A percentile compares a stretch with the other conserved stretches of the same genome.
phyloP scores from a whole-genome alignment of 2,329 filamentous ascomycete species.

The Xylaria sp. region DNA sequence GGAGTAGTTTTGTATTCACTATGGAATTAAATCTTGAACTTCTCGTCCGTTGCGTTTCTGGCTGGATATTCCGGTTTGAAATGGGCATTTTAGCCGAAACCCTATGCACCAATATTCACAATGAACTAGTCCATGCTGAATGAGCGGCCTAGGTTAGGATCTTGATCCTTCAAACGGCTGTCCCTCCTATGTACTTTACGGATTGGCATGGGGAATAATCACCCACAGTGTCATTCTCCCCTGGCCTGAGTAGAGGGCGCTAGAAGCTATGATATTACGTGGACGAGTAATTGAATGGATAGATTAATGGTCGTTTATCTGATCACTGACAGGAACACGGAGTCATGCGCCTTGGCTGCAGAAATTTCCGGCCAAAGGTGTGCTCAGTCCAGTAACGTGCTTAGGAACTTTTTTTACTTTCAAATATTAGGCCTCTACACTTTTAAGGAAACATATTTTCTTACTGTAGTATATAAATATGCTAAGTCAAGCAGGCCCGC shows the following conservation, averaged over 20 bases:
- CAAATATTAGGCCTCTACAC: not conserved
- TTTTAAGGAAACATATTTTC: not conserved
- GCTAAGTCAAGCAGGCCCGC: not conserved
- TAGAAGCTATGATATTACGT: slow-evolving; percentile 1
- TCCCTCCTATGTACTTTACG: not conserved
- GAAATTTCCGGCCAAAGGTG: not conserved
- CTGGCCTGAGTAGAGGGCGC: slow-evolving; percentile 11
- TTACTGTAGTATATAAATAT: not conserved
- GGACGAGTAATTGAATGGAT: slow-evolving; percentile 20
- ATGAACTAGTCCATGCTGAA: slow-evolving; percentile 1
- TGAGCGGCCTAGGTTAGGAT: slow-evolving; percentile 7
- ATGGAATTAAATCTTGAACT: slow-evolving; percentile 8
- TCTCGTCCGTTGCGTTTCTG: slow-evolving; percentile 11
- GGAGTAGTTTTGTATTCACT: slow-evolving; percentile 5
- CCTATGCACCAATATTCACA: slow-evolving; percentile 1
- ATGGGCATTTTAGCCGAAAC: slow-evolving; percentile 11
- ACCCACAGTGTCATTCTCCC: slow-evolving; percentile 24
- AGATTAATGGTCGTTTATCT: slow-evolving; percentile 7
- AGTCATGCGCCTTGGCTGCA: slow-evolving; percentile 12
- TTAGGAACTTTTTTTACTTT: not conserved
- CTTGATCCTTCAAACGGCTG: slow-evolving; percentile 3
- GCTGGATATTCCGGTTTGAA: not conserved
- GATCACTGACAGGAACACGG: slow-evolving; percentile 8
- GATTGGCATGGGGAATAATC: slow-evolving; percentile 3
- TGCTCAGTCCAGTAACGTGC: not conserved